Evolutionary conservation across 2,329 filamentous ascomycete species (phyloP).

Genomic region (Akanthomyces muscarius): DNA sequence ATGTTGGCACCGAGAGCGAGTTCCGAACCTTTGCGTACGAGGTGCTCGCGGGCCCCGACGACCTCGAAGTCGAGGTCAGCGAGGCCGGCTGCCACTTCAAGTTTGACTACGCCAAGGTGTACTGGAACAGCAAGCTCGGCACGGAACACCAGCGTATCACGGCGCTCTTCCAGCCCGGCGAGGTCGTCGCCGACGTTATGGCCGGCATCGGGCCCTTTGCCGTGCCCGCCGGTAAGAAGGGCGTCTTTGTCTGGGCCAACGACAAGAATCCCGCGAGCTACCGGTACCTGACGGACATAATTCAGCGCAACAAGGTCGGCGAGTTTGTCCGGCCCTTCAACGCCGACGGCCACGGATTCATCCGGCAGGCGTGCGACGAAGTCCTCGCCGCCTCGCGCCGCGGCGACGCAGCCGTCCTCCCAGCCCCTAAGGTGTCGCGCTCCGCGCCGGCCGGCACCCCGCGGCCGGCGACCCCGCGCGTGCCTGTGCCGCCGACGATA

Average conservation of each 20-base stretch:
- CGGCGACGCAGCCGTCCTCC: constrained; percentile 52
- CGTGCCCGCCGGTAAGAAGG: constrained; percentile 82
- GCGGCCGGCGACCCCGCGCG: constrained; percentile 34
- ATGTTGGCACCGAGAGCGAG: constrained; percentile 78
- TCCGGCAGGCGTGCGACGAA: constrained; percentile 62
- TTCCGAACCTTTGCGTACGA: constrained; percentile 94
- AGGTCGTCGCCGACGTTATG: constrained; percentile 95
- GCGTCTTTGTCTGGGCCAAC: constrained; percentile 92
- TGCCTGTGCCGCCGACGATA: constrained; percentile 68
- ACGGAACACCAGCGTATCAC: constrained; percentile 83
- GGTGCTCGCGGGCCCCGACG: constrained; percentile 74
- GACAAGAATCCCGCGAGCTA: constrained; percentile 93
- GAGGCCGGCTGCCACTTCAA: constrained; percentile 83
- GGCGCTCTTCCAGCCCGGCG: constrained; percentile 70
- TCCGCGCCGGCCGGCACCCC: constrained; percentile 31
- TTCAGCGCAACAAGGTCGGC: constrained; percentile 72
- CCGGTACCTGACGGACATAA: constrained; percentile 64
- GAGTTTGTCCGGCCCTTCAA: constrained; percentile 77
- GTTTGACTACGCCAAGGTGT: constrained; percentile 94
- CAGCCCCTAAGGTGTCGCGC: constrained; percentile 36
- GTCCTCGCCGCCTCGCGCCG: constrained; percentile 49
- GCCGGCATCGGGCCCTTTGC: constrained; percentile 95
- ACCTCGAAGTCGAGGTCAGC: constrained; percentile 77
- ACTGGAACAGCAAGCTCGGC: constrained; percentile 93
- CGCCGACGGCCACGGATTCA: constrained; percentile 77